Evolutionary conservation across 2,329 filamentous ascomycete species (phyloP).

Genomic region (Mariannaea sp.): DNA sequence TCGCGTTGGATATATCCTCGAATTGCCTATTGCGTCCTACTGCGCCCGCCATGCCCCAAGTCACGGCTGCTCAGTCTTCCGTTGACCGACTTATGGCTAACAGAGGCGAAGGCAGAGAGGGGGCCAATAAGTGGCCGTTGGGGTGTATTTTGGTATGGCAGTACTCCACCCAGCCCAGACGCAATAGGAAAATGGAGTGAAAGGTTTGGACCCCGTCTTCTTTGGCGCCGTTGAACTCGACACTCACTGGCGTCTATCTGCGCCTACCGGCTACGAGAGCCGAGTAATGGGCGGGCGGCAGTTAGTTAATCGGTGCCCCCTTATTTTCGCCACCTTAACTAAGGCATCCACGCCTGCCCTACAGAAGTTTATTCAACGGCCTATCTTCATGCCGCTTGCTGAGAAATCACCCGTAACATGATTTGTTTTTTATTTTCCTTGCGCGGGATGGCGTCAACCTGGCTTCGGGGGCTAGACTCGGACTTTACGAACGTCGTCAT

Average conservation of each 20-base stretch:
- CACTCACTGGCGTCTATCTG: background rate
- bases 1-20: slow-evolving; percentile 14
- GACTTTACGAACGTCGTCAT: slow-evolving; percentile 4
- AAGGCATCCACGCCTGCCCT: background rate
- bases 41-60: slow-evolving; percentile 1
- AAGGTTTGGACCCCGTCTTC: slow-evolving; percentile 4
- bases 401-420: slow-evolving; percentile 1
- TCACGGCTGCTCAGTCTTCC: slow-evolving; percentile 1
- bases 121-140: background rate
- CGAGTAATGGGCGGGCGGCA: slow-evolving; percentile 4
- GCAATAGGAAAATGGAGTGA: slow-evolving; percentile 6
- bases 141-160: no score
- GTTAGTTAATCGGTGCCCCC: slow-evolving; percentile 6
- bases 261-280: no score
- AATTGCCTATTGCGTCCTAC: background rate
- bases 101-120: slow-evolving; percentile 5
- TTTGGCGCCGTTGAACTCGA: background rate
- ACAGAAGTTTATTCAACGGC: background rate
- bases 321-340: slow-evolving; percentile 1
- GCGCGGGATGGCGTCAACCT: slow-evolving; percentile 18
- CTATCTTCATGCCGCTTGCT: background rate
- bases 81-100: background rate
- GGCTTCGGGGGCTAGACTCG: slow-evolving; percentile 9
- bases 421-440: background rate
- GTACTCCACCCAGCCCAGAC: background rate